Conservation (phyloP, 331 rosid genomes). For the Dryas integrifolia region DNA sequence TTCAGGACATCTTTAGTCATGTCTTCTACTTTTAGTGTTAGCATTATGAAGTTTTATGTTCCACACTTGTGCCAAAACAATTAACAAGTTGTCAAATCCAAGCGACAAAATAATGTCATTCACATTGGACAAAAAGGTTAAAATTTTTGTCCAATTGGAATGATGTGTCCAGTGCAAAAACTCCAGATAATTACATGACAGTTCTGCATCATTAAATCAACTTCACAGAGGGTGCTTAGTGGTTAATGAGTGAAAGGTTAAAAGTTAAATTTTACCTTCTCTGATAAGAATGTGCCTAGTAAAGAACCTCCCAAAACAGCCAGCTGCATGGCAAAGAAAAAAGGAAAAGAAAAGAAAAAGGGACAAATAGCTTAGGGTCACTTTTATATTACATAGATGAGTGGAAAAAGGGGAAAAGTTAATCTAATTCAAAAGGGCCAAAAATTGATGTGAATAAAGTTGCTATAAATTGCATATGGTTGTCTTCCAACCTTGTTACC, state of each 20-base stretch:
- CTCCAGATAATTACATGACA: not conserved
- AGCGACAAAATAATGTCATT: not conserved
- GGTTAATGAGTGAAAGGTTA: slow-evolving; percentile 9
- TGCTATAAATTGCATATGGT: not conserved
- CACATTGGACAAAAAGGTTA: not conserved
- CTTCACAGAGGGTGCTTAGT: not conserved
- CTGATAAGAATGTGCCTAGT: slow-evolving; percentile 82
- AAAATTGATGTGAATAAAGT: not conserved
- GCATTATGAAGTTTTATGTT: not conserved
- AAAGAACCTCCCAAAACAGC: slow-evolving; percentile 96
- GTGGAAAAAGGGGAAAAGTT: slow-evolving; percentile 1
- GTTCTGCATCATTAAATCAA: not conserved
- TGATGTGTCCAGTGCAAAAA: not conserved
- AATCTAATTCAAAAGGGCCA: not conserved
- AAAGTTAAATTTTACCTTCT: slow-evolving; percentile 53
- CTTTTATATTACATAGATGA: slow-evolving; percentile 2
- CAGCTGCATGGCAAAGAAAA: slow-evolving; percentile 51
- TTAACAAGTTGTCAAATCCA: not conserved
- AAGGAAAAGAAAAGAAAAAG: not conserved
- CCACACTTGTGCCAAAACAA: not conserved
- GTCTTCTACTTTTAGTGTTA: not conserved
- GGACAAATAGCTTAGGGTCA: slow-evolving; percentile 6
- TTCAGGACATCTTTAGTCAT: not conserved
- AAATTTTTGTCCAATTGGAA: not conserved
- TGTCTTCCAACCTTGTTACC: not conserved